phyloP scores from a whole-genome alignment of 768 basidiomycete species.

The Sarcomyxa edulis region DNA sequence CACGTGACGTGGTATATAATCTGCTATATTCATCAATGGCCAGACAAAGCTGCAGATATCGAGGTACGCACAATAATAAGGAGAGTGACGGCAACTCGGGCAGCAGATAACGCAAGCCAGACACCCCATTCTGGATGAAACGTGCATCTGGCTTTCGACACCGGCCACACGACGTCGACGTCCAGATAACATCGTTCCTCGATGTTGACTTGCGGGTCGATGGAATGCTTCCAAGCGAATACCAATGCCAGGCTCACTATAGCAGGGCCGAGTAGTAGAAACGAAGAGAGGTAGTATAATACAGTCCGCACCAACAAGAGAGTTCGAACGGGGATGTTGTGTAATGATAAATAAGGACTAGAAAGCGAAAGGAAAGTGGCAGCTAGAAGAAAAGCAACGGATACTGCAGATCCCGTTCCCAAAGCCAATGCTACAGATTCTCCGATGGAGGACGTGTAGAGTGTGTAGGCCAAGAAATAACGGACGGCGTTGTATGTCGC shows the following conservation, averaged over 20 bases:
- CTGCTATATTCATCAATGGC: too few relatives aligned
- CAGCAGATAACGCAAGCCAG: slow-evolving; percentile 50
- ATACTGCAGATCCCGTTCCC: slow-evolving; percentile 38
- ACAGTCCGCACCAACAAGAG: slow-evolving; percentile 22
- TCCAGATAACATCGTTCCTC: slow-evolving; percentile 53
- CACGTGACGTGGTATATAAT: slow-evolving; percentile 21
- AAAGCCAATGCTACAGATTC: slow-evolving; percentile 41
- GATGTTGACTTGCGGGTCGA: slow-evolving; percentile 29
- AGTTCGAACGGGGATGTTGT: slow-evolving; percentile 22
- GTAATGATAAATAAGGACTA: slow-evolving; percentile 29
- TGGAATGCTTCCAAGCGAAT: slow-evolving; percentile 42
- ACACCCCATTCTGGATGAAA: slow-evolving; percentile 35
- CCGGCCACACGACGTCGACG: slow-evolving; percentile 64
- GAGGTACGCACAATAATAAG: slow-evolving; percentile 44
- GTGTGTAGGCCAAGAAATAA: slow-evolving; percentile 56
- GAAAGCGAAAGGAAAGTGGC: slow-evolving; percentile 34
- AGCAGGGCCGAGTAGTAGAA: slow-evolving; percentile 47
- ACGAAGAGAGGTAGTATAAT: slow-evolving; percentile 37
- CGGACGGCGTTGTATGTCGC: slow-evolving; percentile 56
- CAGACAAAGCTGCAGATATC: too few relatives aligned
- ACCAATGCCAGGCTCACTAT: slow-evolving; percentile 51
- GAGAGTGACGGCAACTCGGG: slow-evolving; percentile 51
- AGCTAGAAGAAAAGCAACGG: slow-evolving; percentile 32
- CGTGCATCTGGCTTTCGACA: slow-evolving; percentile 20
- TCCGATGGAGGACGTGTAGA: slow-evolving; percentile 33